Evolutionary conservation across 805 yeast genomes (phyloP).

Genomic region (Wickerhamomyces chambardii): DNA sequence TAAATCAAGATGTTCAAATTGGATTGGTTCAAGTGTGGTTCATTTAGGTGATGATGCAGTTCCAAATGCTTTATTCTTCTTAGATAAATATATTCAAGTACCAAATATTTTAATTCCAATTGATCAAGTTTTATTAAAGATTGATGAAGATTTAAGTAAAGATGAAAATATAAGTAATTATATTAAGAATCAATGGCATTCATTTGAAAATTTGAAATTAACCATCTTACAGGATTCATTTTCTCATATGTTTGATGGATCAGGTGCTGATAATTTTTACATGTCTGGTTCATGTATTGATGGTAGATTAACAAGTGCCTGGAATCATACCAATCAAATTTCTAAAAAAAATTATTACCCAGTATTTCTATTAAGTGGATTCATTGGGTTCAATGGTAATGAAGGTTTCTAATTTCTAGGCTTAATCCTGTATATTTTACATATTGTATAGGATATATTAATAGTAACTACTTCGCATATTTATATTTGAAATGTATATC

Average conservation of each 20-base stretch:
- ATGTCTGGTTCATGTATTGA: conserved; percentile 83
- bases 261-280: conserved; percentile 78
- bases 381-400: conserved; percentile 66
- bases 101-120: conserved; percentile 72
- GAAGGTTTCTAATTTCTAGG: conserved; percentile 39
- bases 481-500: too few relatives aligned
- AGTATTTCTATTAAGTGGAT: conserved; percentile 58
- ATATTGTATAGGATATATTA: too few relatives aligned
- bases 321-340: conserved; percentile 75
- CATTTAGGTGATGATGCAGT: conserved; percentile 81
- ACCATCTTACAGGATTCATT: conserved; percentile 30
- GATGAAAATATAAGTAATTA: conserved; percentile 41
- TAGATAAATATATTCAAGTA: conserved; percentile 74
- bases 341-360: conserved; percentile 55
- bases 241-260: conserved; percentile 55
- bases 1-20: conserved; percentile 48
- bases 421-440: too few relatives aligned
- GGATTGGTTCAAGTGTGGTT: conserved; percentile 79
- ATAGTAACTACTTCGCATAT: too few relatives aligned
- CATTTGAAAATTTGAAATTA: conserved; percentile 42
- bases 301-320: conserved; percentile 72
- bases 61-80: conserved; percentile 72
- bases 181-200: conserved; percentile 49
- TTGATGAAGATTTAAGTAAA: conserved; percentile 38
- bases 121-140: conserved; percentile 44